Evolutionary conservation across 2,329 filamentous ascomycete species (phyloP).

Genomic region (Neofusicoccum laricinum): DNA sequence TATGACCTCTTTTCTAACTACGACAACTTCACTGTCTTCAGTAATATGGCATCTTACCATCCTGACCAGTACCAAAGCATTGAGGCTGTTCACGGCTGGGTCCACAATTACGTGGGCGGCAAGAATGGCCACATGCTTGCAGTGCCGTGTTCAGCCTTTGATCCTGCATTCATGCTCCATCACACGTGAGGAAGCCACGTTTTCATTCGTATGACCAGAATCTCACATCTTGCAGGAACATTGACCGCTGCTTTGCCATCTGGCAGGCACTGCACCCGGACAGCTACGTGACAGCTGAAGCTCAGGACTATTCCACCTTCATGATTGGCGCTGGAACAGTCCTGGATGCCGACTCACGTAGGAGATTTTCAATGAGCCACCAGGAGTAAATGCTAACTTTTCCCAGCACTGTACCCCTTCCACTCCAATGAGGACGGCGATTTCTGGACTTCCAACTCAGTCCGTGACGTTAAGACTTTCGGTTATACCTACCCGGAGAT

Average conservation of each 20-base stretch:
- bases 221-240: conserved; percentile 48
- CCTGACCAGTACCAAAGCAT: conserved; percentile 55
- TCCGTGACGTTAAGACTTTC: conserved; percentile 60
- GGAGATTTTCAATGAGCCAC: conserved; percentile 16
- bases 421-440: conserved; percentile 55
- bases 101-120: conserved; percentile 55
- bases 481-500: conserved; percentile 75
- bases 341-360: conserved; percentile 53
- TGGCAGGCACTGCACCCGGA: conserved; percentile 73
- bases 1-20: conserved; percentile 63
- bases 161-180: conserved; percentile 76
- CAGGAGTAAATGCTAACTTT: not conserved
- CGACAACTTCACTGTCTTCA: conserved; percentile 65
- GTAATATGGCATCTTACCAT: conserved; percentile 58
- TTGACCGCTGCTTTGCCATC: conserved; percentile 72
- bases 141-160: conserved; percentile 73
- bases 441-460: conserved; percentile 66
- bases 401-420: conserved; percentile 62
- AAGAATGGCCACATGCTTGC: conserved; percentile 54
- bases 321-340: conserved; percentile 55
- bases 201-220: not conserved
- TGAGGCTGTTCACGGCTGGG: conserved; percentile 47
- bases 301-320: conserved; percentile 56
- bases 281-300: conserved; percentile 60
- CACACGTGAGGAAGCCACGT: conserved; percentile 47